Conservation (phyloP, 805 yeast species). For the Priceomyces castillae region DNA sequence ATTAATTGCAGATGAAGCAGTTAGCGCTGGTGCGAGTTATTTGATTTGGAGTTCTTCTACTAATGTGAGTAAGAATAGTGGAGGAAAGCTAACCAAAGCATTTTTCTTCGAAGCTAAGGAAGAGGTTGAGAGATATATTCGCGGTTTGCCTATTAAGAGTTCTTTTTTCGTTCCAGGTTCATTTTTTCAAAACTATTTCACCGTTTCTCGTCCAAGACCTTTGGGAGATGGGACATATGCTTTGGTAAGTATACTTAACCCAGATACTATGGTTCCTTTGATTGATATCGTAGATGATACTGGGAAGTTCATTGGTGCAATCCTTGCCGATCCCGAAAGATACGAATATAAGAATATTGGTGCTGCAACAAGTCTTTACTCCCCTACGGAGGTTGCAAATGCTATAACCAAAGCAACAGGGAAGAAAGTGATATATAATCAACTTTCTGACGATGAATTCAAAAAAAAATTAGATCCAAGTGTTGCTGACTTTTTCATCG, state of each 20-base stretch:
- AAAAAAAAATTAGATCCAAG: neutral
- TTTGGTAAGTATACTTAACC: neutral
- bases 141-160: slow-evolving; percentile 4
- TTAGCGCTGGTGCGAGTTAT: slow-evolving; percentile 1
- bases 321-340: slow-evolving; percentile 4
- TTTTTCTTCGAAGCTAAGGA: slow-evolving; percentile 5
- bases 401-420: neutral
- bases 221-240: slow-evolving; percentile 1
- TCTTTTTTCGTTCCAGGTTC: slow-evolving; percentile 6
- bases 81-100: slow-evolving; percentile 2
- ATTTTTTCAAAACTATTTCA: slow-evolving; percentile 7
- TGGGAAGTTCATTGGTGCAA: slow-evolving; percentile 6
- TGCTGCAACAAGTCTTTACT: neutral
- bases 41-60: slow-evolving; percentile 7
- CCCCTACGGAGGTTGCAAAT: neutral
- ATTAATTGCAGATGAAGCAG: slow-evolving; percentile 6
- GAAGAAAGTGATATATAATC: slow-evolving; percentile 1
- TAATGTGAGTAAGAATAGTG: neutral
- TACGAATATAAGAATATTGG: slow-evolving; percentile 3
- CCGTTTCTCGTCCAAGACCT: neutral
- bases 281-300: slow-evolving; percentile 6
- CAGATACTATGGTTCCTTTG: slow-evolving; percentile 4
- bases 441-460: neutral
- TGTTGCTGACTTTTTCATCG: neutral
- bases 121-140: slow-evolving; percentile 7